Percentiles rank a stretch among this genome's conserved stretches.
phyloP scores from a whole-genome alignment of 768 basidiomycete genomes.

The Xerocomus potaroensis region DNA sequence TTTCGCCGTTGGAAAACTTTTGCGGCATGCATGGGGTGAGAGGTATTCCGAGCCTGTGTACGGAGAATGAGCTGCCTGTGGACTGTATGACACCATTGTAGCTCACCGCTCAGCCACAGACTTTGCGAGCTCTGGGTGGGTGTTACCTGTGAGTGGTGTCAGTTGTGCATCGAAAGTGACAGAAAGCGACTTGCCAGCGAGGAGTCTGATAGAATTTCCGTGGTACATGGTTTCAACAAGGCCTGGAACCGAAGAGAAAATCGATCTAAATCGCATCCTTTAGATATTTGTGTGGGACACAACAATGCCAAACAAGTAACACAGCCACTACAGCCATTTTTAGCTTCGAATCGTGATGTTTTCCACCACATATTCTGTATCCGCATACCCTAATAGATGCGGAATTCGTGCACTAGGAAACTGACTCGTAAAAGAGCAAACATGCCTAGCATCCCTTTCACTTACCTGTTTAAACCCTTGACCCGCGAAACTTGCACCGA shows the following conservation, averaged over 20 bases:
- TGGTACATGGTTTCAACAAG: conserved; percentile 65
- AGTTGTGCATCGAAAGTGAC: conserved; percentile 5
- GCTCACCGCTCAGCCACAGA: conserved; percentile 96
- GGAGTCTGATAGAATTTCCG: conserved; percentile 74
- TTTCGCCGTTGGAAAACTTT: conserved; percentile 94
- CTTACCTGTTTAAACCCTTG: conserved; percentile 88
- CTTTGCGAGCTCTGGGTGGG: conserved; percentile 96
- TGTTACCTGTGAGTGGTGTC: conserved; percentile 66
- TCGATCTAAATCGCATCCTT: not conserved
- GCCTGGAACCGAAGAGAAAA: conserved; percentile 9
- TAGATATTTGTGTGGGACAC: conserved; percentile 12
- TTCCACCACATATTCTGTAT: conserved; percentile 96
- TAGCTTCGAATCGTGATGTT: conserved; percentile 71
- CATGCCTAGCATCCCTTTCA: conserved; percentile 1
- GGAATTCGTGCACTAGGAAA: conserved; percentile 68
- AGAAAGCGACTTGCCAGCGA: conserved; percentile 52
- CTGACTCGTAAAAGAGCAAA: conserved; percentile 3
- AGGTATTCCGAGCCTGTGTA: conserved; percentile 79
- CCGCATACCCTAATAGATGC: conserved; percentile 84
- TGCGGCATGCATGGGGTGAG: conserved; percentile 82
- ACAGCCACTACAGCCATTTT: conserved; percentile 50
- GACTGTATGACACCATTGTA: conserved; percentile 32
- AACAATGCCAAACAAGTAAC: conserved; percentile 33
- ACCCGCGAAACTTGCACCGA: conserved; percentile 85
- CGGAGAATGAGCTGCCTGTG: conserved; percentile 48